A percentile compares a stretch with the other conserved stretches of the same genome.
phyloP scores from a whole-genome alignment of 2,329 filamentous ascomycete genomes.

The Waltergamsia citrina region DNA sequence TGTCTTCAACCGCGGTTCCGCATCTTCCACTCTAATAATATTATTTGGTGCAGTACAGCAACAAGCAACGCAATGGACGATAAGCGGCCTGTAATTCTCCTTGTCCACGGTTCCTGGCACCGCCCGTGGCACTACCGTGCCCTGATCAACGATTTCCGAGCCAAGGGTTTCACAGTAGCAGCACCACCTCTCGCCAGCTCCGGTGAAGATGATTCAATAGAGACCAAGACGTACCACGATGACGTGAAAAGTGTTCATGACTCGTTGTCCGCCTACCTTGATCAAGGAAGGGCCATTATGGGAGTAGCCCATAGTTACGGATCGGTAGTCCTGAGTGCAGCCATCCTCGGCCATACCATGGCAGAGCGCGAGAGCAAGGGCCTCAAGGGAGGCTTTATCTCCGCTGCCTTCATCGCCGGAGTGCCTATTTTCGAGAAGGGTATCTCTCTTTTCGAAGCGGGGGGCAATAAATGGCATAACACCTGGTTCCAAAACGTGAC shows the following conservation, averaged over 20 bases:
- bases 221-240: background rate
- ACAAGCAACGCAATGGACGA: too few species aligned
- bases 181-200: background rate
- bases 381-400: too few species aligned
- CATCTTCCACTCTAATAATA: too few species aligned
- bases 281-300: background rate
- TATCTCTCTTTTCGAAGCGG: too few species aligned
- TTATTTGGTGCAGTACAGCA: too few species aligned
- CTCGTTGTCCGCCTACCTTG: background rate
- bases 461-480: too few species aligned
- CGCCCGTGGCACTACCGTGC: background rate
- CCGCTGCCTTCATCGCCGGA: too few species aligned
- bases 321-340: background rate
- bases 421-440: too few species aligned
- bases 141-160: background rate
- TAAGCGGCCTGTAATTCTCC: background rate
- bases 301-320: background rate
- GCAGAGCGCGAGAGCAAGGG: too few species aligned
- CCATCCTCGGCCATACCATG: too few species aligned
- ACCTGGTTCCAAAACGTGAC: too few species aligned
- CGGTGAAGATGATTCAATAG: background rate
- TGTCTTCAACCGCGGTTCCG: too few species aligned
- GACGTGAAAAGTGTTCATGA: background rate
- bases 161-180: background rate
- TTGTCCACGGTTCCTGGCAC: constrained; percentile 1